Evolutionary conservation across 208 protist genomes (phyloP), one percentile per base, ranked within the genome.

Genomic region (Endotrypanum monterogeii): DNA sequence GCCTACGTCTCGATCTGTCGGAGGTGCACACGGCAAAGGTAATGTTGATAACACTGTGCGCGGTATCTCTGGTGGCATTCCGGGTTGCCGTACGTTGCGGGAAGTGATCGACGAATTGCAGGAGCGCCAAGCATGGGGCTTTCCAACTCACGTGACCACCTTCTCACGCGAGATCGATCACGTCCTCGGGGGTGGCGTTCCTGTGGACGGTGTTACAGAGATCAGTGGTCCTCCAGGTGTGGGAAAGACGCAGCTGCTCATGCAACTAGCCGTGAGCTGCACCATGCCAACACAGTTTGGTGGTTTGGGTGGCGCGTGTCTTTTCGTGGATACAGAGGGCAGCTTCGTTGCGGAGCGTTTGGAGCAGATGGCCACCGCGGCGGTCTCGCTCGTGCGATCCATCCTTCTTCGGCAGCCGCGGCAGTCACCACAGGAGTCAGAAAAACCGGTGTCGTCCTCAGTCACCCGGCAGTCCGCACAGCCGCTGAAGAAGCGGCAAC

Each of bases 301-400:
- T 52, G 96, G 96, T 6, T 56, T 92, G 20, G 84, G 78, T 35
- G 93, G 92, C 18, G 63, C 67, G 0, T 89, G 87, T 46, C 25
- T 98, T 2, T 98, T 94, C 80, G 84, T 98, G 32, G 96, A 98
- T 67, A 98, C 96, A 3, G 96, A 98, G 80, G 96, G 96, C 32
- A 95, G 89, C 74, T 97, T 98, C 66, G 76, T 89, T 8, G 74
- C 75, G 23, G 87, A 90, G 68, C 84, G 96, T 8, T 81, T 94
- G 32, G 72, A 83, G 18, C 78, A 97, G 76, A 89, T 98, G 74
- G 92, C 88, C 0, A 71, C 74, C 51, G 81, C 87, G 18, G 91
- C 95, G 1, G 85, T 94, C 5, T 61, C 68, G 16, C 78, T 83
- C 1, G 72, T 82, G 63, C 72, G 75, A 39, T 67, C 62, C 32